These are phyloP conservation scores for Lasiosphaeria ovina DNA, from an alignment of 495 filamentous ascomycete species.

Conservation along the genomic window DNA sequence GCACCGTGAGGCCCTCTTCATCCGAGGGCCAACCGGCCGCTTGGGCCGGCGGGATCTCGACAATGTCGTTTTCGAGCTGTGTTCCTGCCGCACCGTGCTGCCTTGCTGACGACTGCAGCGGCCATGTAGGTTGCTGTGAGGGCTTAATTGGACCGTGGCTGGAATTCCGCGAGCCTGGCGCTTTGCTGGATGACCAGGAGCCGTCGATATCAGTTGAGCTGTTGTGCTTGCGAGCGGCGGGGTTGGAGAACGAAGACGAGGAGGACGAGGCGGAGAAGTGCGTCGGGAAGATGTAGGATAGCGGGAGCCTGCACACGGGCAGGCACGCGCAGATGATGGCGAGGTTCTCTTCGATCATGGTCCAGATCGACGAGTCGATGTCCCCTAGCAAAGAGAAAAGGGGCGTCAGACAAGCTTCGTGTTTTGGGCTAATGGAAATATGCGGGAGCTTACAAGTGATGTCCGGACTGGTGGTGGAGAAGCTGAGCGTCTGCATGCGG, in stretches of 20 bases:
- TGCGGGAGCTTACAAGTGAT: slow-evolving; percentile 16
- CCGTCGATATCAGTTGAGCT: too few relatives aligned
- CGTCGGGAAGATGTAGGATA: slow-evolving; percentile 25
- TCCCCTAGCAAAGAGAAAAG: slow-evolving; percentile 14
- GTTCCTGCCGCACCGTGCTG: neutral
- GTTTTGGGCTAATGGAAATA: neutral
- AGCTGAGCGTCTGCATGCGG: slow-evolving; percentile 22
- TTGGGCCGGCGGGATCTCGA: neutral
- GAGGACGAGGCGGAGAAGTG: slow-evolving; percentile 24
- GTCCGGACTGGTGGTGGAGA: slow-evolving; percentile 22
- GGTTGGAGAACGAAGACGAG: neutral
- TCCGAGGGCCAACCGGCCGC: neutral
- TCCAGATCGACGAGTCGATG: slow-evolving; percentile 45
- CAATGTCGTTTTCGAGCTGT: slow-evolving; percentile 3
- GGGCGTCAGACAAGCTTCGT: neutral
- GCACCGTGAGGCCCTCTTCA: neutral
- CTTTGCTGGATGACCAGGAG: too few relatives aligned
- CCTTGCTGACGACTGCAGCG: neutral
- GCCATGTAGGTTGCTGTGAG: neutral
- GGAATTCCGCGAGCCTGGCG: neutral
- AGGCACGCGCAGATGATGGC: slow-evolving; percentile 50
- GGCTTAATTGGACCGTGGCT: neutral
- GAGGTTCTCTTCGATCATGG: slow-evolving; percentile 44
- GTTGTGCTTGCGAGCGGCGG: neutral
- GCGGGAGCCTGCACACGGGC: slow-evolving; percentile 36